phyloP scores from a whole-genome alignment of 345 rosid genomes.

The Eucalyptus marginata region DNA sequence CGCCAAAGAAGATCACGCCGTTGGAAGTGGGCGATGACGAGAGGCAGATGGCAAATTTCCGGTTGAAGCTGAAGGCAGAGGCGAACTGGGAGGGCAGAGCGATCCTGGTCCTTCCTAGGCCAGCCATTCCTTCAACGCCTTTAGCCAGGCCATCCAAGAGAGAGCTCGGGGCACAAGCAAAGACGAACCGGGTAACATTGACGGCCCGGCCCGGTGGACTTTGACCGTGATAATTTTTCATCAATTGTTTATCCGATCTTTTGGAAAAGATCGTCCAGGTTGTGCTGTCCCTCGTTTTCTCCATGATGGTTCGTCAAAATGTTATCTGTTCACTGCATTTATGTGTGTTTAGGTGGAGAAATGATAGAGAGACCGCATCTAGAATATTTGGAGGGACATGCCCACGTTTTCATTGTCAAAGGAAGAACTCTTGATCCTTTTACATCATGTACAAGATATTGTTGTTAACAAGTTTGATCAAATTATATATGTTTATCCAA shows the following conservation, averaged over 20 bases:
- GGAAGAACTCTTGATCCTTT: not conserved
- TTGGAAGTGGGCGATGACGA: conserved; percentile 7
- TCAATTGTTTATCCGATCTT: not conserved
- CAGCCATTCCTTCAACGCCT: conserved; percentile 47
- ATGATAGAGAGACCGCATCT: not conserved
- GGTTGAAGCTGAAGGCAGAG: conserved; percentile 34
- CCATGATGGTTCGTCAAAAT: not conserved
- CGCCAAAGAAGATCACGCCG: conserved; percentile 50
- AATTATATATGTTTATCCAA: not conserved
- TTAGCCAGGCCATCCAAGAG: conserved; percentile 37
- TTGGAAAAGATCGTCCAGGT: not conserved
- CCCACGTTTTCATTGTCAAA: no score
- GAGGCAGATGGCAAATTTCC: conserved; percentile 57
- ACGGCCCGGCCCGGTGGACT: conserved; percentile 21
- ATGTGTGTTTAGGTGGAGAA: not conserved
- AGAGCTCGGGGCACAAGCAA: conserved; percentile 26
- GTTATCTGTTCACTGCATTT: not conserved
- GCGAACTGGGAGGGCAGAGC: conserved; percentile 44
- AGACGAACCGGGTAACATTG: conserved; percentile 14
- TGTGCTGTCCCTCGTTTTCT: not conserved
- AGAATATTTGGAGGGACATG: not conserved
- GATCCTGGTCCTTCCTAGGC: conserved; percentile 39
- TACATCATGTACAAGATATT: not conserved
- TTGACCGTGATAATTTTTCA: not conserved
- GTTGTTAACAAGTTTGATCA: not conserved